phyloP scores from a whole-genome alignment of 2,329 filamentous ascomycete genomes.

The Alternaria panax region DNA sequence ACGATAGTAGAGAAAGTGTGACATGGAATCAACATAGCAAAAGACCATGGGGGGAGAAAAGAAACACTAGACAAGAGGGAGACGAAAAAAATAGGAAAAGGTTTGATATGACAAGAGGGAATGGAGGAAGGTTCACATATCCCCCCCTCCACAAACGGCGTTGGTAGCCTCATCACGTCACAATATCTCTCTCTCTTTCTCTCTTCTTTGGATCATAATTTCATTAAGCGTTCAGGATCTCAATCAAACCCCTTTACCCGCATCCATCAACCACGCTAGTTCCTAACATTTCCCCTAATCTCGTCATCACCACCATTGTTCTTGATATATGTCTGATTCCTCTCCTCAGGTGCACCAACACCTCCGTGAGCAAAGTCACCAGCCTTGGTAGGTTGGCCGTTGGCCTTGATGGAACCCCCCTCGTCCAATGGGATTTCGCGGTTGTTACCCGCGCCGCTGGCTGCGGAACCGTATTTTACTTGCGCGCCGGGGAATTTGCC shows the following conservation, averaged over 20 bases:
- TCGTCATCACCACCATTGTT: constrained; percentile 52
- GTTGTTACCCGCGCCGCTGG: constrained; percentile 56
- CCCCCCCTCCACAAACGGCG: no score
- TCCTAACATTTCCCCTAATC: constrained; percentile 51
- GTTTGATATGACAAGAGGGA: no score
- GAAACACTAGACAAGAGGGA: no score
- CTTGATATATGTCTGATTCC: constrained; percentile 48
- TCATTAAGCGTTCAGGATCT: background rate
- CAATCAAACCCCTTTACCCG: background rate
- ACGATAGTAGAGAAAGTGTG: no score
- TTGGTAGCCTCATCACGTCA: no score
- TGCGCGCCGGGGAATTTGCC: constrained; percentile 55
- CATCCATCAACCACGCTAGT: constrained; percentile 13
- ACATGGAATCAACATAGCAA: no score
- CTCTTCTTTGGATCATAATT: background rate
- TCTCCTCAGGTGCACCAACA: constrained; percentile 57
- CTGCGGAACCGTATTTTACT: constrained; percentile 54
- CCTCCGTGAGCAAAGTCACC: constrained; percentile 56
- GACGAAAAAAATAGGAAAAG: no score
- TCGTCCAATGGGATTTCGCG: constrained; percentile 57
- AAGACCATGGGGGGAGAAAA: no score
- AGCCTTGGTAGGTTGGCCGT: constrained; percentile 56
- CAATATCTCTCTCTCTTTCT: no score
- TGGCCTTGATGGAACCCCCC: constrained; percentile 54
- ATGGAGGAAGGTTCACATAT: no score